A percentile compares a stretch with the other conserved stretches of the same genome.
These are phyloP conservation scores for Globisporangium mamillatum DNA, from an alignment of 352 stramenopile species.

Conservation along the genomic window DNA sequence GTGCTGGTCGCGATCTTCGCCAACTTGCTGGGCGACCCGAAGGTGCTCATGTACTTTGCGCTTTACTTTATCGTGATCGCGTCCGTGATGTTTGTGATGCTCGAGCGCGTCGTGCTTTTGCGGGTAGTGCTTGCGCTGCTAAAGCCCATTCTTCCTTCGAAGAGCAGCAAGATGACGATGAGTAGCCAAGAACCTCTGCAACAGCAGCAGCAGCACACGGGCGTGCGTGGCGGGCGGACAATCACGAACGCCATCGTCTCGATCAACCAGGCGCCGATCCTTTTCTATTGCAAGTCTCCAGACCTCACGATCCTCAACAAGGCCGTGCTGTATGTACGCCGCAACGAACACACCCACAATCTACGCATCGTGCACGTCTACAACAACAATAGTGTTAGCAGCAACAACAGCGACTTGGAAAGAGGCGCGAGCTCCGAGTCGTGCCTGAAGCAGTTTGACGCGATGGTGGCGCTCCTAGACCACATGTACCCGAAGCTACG, in stretches of 20 bases:
- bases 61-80: slow-evolving; percentile 49
- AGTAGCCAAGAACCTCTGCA: neutral
- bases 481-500: slow-evolving; percentile 86
- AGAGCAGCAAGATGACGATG: slow-evolving; percentile 9
- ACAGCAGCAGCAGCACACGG: slow-evolving; percentile 28
- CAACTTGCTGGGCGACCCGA: slow-evolving; percentile 46
- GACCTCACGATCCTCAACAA: slow-evolving; percentile 90
- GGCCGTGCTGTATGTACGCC: slow-evolving; percentile 84
- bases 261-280: slow-evolving; percentile 56
- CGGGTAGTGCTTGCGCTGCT: slow-evolving; percentile 31
- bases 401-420: slow-evolving; percentile 5
- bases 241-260: slow-evolving; percentile 47
- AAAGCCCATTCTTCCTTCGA: slow-evolving; percentile 34
- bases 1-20: slow-evolving; percentile 47
- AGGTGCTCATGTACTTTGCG: slow-evolving; percentile 48
- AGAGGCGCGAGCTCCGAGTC: neutral
- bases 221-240: slow-evolving; percentile 38
- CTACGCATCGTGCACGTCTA: slow-evolving; percentile 85
- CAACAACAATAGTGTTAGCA: slow-evolving; percentile 8
- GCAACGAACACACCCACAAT: slow-evolving; percentile 83
- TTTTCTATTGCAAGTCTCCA: slow-evolving; percentile 87
- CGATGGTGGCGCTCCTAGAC: slow-evolving; percentile 65
- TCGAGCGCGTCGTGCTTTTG: slow-evolving; percentile 45
- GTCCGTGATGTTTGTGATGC: slow-evolving; percentile 45
- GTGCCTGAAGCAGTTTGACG: slow-evolving; percentile 23